Percentiles rank a stretch among this genome's conserved stretches.
phyloP scores from a whole-genome alignment of 805 yeast species.

The Candida stauntonica region DNA sequence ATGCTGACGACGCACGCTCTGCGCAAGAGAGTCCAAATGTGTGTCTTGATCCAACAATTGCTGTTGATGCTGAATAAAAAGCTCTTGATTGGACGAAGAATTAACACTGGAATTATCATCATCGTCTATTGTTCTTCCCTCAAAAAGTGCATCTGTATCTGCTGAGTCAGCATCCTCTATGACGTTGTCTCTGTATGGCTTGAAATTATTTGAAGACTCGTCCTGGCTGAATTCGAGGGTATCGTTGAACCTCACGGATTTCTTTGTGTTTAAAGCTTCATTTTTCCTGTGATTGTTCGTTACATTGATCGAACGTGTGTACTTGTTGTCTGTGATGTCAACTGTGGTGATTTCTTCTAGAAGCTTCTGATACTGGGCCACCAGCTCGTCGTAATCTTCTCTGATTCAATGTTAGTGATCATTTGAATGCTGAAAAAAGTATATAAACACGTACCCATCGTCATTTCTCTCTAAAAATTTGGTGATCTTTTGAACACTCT shows the following conservation, averaged over 20 bases:
- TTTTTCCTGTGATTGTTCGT: conserved; percentile 5
- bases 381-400: conserved; percentile 25
- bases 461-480: conserved; percentile 26
- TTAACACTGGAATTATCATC: conserved; percentile 13
- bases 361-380: conserved; percentile 17
- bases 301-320: conserved; percentile 12
- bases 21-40: conserved; percentile 36
- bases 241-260: conserved; percentile 28
- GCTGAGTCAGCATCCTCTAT: conserved; percentile 10
- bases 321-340: conserved; percentile 18
- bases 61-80: conserved; percentile 43
- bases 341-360: conserved; percentile 11
- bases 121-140: conserved; percentile 13
- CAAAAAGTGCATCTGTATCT: conserved; percentile 18
- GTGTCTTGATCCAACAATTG: conserved; percentile 43
- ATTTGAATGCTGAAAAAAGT: background rate
- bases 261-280: conserved; percentile 13
- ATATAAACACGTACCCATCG: conserved; percentile 16
- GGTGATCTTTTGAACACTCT: conserved; percentile 19
- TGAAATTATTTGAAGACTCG: conserved; percentile 1
- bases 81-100: conserved; percentile 31
- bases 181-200: conserved; percentile 23
- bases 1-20: conserved; percentile 41
- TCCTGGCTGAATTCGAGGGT: conserved; percentile 17
- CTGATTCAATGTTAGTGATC: conserved; percentile 5